Conservation (phyloP, 148 eudicot genomes). For the Rhododendron kiyosumense region DNA sequence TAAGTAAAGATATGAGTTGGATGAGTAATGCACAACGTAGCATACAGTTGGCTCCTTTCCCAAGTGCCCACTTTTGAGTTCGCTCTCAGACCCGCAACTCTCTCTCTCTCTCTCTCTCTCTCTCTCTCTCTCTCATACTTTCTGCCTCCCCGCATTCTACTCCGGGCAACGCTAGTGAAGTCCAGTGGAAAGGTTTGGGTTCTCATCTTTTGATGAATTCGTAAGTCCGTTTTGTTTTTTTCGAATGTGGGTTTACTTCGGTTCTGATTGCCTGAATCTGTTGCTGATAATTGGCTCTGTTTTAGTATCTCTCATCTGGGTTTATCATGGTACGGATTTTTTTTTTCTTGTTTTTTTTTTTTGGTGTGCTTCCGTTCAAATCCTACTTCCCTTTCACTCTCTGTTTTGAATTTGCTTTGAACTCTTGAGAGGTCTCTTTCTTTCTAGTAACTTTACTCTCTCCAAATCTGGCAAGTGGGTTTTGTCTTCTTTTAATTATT, state of each 20-base stretch:
- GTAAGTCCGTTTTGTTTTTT: neutral
- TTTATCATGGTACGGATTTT: neutral
- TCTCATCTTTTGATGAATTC: neutral
- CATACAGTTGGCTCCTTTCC: neutral
- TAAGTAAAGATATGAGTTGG: neutral
- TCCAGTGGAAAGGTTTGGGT: neutral
- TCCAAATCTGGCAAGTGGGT: neutral
- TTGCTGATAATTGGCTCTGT: neutral
- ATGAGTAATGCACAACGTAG: neutral
- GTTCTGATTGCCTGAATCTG: neutral
- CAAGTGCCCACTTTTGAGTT: neutral
- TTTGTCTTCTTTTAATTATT: neutral
- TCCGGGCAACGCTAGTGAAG: neutral
- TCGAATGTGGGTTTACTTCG: neutral
- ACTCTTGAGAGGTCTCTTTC: neutral
- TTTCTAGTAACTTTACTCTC: neutral
- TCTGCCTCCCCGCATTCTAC: neutral
- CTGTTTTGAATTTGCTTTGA: conserved; percentile 2
- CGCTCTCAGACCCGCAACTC: neutral
- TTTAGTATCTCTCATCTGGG: neutral
- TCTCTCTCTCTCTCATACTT: neutral
- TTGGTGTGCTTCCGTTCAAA: neutral
- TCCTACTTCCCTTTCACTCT: neutral
- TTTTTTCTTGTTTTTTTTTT: neutral
- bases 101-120: neutral